Evolutionary conservation across 1,284 basidiomycete genomes (phyloP), one percentile per base, ranked within the genome.

Genomic region (Ustilago tritici): DNA sequence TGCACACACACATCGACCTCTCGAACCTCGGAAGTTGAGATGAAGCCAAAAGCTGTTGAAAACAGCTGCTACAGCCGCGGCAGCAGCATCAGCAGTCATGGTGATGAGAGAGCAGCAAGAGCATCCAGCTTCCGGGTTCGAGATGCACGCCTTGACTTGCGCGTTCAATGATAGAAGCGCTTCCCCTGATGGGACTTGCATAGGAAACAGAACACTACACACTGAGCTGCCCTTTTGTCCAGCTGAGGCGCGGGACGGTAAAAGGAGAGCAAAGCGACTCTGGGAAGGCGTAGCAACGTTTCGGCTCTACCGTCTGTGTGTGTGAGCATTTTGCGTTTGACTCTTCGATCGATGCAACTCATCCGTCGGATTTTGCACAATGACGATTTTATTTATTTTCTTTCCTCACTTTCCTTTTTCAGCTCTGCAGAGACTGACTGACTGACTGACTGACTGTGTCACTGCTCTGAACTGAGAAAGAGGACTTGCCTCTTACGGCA

Each of bases 291-390:
- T 50, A 31, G 49, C 49, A 50, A 46, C 43, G 4, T 50, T 50
- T 28, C 49, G 28, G 43, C 43, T 46, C 7, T 46, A 19, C 43
- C 49, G 12, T 15, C 11, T 50, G 49, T 50, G 31, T 50, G 49
- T 50, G 49, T 28, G 46, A 50, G 49, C 31, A 32, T 14, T 4
- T 50, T 50, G 49, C 7, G 15, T 50, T 50, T 54, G 52, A 34
- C 52, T 54, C 35, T 36, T 54, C 35, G 57, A 59, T 59, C 57
- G 57, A 59, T 50, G 57, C 57, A 59, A 47, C 57, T 35, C 54
- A 56, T 40, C 54, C 36, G 31, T 15, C 57, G 14, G 50, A 58
- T 32, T 49, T 50, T 49, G 40, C 12, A 17, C 11, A 32, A 58
- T 58, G 43, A 49, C 56, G 56, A 49, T 32, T 52, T 56, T 31